Conservation (phyloP, 192 early-diverging fungal genomes). For the Hyaloraphidium curvatum region DNA sequence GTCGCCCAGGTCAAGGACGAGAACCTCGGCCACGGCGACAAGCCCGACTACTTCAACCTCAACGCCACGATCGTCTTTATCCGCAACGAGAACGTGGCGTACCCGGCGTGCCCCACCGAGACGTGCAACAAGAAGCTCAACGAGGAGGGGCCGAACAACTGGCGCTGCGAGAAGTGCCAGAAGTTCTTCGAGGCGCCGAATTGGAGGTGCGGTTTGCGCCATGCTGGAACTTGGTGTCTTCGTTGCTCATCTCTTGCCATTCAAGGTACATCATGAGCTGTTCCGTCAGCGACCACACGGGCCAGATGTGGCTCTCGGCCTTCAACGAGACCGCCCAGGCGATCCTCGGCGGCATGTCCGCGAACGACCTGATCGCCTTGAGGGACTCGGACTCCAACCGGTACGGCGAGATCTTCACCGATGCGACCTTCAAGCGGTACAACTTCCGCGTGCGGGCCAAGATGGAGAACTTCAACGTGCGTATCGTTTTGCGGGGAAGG, state of each 20-base stretch:
- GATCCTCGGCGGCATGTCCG: constrained; percentile 32
- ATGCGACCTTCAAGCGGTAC: constrained; percentile 46
- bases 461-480: constrained; percentile 55
- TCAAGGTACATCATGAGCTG: constrained; percentile 44
- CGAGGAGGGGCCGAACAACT: constrained; percentile 34
- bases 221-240: not conserved
- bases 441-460: constrained; percentile 60
- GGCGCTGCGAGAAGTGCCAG: constrained; percentile 87
- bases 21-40: constrained; percentile 43
- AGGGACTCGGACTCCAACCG: constrained; percentile 20
- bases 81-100: constrained; percentile 43
- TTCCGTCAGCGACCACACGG: constrained; percentile 54
- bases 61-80: constrained; percentile 58
- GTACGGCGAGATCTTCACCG: constrained; percentile 27
- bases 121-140: constrained; percentile 81
- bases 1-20: constrained; percentile 45
- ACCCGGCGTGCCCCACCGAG: constrained; percentile 63
- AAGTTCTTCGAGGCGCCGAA: constrained; percentile 42
- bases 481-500: too few species aligned
- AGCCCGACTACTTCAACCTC: constrained; percentile 53
- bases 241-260: not conserved
- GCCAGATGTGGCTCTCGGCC: constrained; percentile 55
- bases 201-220: constrained; percentile 35
- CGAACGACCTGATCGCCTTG: constrained; percentile 1
- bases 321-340: constrained; percentile 66